Evolutionary conservation across 306 rosid genomes (phyloP), one percentile per base, ranked within the genome.

Genomic region (Vachellia pachyceras): DNA sequence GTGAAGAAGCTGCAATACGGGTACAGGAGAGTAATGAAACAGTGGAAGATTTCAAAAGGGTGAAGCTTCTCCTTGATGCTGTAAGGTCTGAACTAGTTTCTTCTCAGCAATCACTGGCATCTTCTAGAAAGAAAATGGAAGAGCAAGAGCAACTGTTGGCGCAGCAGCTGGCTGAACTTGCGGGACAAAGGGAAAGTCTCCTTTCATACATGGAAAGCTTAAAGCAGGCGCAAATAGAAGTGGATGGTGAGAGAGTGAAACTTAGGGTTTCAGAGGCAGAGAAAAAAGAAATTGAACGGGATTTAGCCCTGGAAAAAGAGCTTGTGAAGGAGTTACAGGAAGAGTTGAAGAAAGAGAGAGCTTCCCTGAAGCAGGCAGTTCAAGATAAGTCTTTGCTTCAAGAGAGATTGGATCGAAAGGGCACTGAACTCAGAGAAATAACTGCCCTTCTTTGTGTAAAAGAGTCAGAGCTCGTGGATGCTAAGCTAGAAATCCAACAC

Each of bases 71-170:
- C 87, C 94, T 95, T 33, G 36, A 46, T 64, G 93, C 85, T 37
- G 93, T 88, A 72, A 94, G 94, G 85, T 89, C 86, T 20, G 99
- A 90, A 72, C 82, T 93, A 86, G 94, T 93, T 86, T 91, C 91
- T 33, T 93, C 99, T 77, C 99, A 92, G 89, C 92, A 91, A 75
- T 86, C 96, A 35, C 84, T 95, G 58, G 82, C 88, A 10, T 86
- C 88, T 75, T 91, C 97, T 55, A 84, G 94, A 79, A 66, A 84
- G 79, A 91, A 87, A 88, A 90, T 86, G 92, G 90, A 88, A 83
- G 93, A 83, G 70, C 97, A 94, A 72, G 97, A 90, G 80, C 67
- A n/a, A 87, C 91, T 90, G 85, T 69, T 88, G 75, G 86, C 79
- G 80, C 80, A 78, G 78, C 94, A 89, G 82, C 72, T 87, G 87